These are phyloP conservation scores for Trichophyton schoenleinii DNA, from an alignment of 2,329 filamentous ascomycete genomes.

Conservation along the genomic window DNA sequence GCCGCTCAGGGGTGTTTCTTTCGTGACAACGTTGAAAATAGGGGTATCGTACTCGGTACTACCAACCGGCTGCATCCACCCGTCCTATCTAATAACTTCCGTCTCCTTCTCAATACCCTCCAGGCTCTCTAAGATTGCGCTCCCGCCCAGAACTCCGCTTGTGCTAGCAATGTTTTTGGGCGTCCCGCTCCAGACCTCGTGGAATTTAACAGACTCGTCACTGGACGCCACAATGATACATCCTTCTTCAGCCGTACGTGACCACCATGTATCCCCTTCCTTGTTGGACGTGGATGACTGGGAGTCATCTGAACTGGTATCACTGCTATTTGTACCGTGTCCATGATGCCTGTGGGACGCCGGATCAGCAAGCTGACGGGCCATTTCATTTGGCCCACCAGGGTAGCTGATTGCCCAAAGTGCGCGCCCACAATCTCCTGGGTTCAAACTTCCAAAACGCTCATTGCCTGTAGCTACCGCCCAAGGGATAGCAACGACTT, in stretches of 20 bases:
- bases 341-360: not conserved
- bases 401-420: conserved; percentile 83
- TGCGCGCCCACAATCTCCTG: conserved; percentile 40
- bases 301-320: not conserved
- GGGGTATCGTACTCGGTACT: not conserved
- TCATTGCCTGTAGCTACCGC: conserved; percentile 40
- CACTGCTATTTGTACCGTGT: not conserved
- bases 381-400: conserved; percentile 39
- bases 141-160: conserved; percentile 60
- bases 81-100: conserved; percentile 53
- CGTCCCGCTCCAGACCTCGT: conserved; percentile 75
- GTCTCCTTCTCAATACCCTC: conserved; percentile 56
- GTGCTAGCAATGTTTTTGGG: conserved; percentile 42
- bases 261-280: conserved; percentile 44
- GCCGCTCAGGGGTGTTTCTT: not conserved
- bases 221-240: conserved; percentile 87
- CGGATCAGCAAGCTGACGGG: not conserved
- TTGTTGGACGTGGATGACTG: conserved; percentile 21
- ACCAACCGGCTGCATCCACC: not conserved
- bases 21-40: not conserved
- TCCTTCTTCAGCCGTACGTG: conserved; percentile 53
- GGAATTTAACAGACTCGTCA: conserved; percentile 86
- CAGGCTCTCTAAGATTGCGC: conserved; percentile 69
- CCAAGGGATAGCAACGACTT: conserved; percentile 78
- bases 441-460: conserved; percentile 16